A percentile compares a stretch with the other conserved stretches of the same genome.
Conservation (phyloP, 148 eudicot species). For the Simmondsia chinensis region DNA sequence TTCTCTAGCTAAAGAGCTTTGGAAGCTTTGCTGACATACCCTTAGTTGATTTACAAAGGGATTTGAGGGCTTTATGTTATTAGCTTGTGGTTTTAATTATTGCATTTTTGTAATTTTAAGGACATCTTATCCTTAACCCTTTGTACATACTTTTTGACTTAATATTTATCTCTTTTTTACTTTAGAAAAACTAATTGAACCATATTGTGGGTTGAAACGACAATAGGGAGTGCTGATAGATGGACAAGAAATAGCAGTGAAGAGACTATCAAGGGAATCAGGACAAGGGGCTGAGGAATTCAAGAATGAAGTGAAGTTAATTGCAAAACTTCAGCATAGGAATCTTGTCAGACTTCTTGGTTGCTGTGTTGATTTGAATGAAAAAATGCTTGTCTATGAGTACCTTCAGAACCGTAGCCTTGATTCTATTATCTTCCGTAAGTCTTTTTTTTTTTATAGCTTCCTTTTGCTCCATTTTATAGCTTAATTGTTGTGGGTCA, state of each 20-base stretch:
- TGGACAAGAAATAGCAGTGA: constrained; percentile 61
- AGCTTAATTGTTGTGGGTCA: neutral
- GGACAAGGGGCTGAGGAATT: constrained; percentile 77
- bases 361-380: constrained; percentile 63
- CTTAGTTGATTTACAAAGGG: too few species aligned
- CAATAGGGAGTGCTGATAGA: constrained; percentile 49
- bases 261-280: constrained; percentile 59
- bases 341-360: constrained; percentile 79
- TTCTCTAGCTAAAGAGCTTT: too few species aligned
- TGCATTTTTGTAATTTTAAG: too few species aligned
- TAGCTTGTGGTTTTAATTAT: too few species aligned
- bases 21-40: too few species aligned
- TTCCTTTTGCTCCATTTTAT: neutral
- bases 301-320: constrained; percentile 57
- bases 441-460: constrained; percentile 4
- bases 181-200: too few species aligned
- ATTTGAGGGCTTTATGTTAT: too few species aligned
- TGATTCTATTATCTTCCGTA: constrained; percentile 46
- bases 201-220: too few species aligned
- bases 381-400: constrained; percentile 70
- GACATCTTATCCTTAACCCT: too few species aligned
- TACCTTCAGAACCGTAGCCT: constrained; percentile 63
- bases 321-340: constrained; percentile 78
- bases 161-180: too few species aligned
- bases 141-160: too few species aligned